Evolutionary conservation across 2,329 filamentous ascomycete genomes (phyloP).

Genomic region (Scedosporium aurantiacum): DNA sequence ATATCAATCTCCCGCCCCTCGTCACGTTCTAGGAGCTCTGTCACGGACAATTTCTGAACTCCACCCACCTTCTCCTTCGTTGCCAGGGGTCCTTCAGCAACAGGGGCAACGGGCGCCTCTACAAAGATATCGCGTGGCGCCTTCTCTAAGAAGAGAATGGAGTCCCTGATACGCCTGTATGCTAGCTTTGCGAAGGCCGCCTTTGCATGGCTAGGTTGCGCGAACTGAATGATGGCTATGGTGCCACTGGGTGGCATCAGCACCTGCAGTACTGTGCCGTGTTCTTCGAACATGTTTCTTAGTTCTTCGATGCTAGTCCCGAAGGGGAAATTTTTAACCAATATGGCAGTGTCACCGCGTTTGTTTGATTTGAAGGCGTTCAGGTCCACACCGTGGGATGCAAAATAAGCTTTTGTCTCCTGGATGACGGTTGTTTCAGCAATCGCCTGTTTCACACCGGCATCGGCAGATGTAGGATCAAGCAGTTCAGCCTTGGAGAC

Average conservation of each 20-base stretch:
- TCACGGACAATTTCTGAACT: conserved; percentile 53
- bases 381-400: conserved; percentile 77
- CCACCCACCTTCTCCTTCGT: conserved; percentile 26
- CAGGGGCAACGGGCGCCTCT: conserved; percentile 15
- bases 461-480: conserved; percentile 90
- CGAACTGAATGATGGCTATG: conserved; percentile 87
- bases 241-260: conserved; percentile 89
- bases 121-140: conserved; percentile 73
- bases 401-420: conserved; percentile 89
- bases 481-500: conserved; percentile 84
- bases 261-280: conserved; percentile 68
- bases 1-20: conserved; percentile 40
- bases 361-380: conserved; percentile 79
- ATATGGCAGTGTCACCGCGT: conserved; percentile 74
- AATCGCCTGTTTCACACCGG: conserved; percentile 90
- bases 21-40: conserved; percentile 54
- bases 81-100: conserved; percentile 16
- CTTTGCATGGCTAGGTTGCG: conserved; percentile 66
- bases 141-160: conserved; percentile 86
- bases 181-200: conserved; percentile 75
- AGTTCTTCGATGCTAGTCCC: conserved; percentile 72
- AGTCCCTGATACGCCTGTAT: conserved; percentile 84
- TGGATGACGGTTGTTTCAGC: conserved; percentile 94
- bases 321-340: conserved; percentile 92
- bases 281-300: conserved; percentile 70